Conservation (phyloP, 2,329 filamentous ascomycete genomes). For the Aureobasidium pullulans region DNA sequence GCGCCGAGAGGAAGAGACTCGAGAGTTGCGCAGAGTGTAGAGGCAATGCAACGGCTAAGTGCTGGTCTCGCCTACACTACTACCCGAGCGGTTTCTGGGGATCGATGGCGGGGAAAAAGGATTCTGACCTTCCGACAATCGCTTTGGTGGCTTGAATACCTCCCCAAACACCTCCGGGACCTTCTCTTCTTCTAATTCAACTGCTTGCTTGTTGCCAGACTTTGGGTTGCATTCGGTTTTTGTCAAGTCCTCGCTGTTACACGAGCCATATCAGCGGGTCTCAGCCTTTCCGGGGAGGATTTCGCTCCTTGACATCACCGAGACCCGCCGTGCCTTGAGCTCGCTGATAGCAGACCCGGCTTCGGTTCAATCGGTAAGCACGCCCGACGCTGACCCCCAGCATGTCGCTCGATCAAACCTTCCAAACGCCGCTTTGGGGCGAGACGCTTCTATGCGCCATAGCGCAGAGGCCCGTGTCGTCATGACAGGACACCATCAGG, state of each 20-base stretch:
- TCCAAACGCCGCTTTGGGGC: background rate
- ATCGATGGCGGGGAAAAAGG: conserved; percentile 12
- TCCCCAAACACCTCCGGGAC: background rate
- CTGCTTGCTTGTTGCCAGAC: background rate
- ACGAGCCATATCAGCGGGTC: conserved; percentile 11
- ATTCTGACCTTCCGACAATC: conserved; percentile 5
- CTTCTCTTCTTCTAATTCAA: background rate
- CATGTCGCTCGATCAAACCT: background rate
- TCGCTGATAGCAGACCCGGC: conserved; percentile 7
- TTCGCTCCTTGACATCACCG: conserved; percentile 9
- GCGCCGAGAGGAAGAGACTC: background rate
- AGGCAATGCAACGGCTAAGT: conserved; percentile 13
- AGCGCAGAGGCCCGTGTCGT: background rate
- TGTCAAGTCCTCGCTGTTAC: background rate
- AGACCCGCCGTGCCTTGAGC: background rate
- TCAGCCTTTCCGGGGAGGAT: background rate
- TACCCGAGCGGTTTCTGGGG: conserved; percentile 8
- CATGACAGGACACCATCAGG: background rate
- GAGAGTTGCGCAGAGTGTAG: conserved; percentile 1
- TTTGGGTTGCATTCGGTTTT: background rate
- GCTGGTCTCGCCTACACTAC: conserved; percentile 2
- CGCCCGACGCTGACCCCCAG: background rate
- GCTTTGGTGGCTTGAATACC: conserved; percentile 3
- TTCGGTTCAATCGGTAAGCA: conserved; percentile 1
- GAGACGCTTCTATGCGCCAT: conserved; percentile 4